Base-by-base conservation (phyloP, 805 yeast species). In the Ogataea methanolica region DNA sequence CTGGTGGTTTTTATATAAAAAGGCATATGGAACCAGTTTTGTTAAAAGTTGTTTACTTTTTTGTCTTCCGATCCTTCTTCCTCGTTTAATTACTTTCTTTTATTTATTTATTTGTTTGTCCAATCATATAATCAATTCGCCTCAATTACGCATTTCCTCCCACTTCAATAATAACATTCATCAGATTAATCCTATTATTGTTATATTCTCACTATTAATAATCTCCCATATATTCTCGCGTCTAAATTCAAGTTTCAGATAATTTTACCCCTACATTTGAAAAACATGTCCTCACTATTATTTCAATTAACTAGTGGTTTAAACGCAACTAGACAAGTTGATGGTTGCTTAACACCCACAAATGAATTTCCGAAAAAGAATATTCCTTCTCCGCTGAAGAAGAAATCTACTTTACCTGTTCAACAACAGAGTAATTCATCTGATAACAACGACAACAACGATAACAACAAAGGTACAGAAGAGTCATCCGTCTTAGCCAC, bases 291-390 rank as follows among this genome's bases (percentile, higher is more conserved):
- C n/a, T 52, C 53, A 33, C 39, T 51, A 41, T 41, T 51, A 40
- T 55, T 41, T 35, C 50, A 55, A 34, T 35, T 53, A 44, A 39
- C 40, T 16, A 34, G 29, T 37, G 44, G 46, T 33, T 17, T 49
- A 33, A 42, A 49, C 14, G 39, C 51, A 17, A 53, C 58, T 22
- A 55, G 58, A 49, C 58, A 54, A 36, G 47, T 60, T 40, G 61
- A 60, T 46, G 63, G 63, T 16, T 54, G 61, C 45, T 38, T 58
- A n/a, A 59, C 63, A 2, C 65, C 65, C 17, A 50, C 52, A 3
- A 51, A 48, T 36, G 54, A 48, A 8, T 41, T 39, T 40, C 36
- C 48, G 9, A 45, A 46, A 44, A 50, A 44, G 41, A 29, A 41
- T 12, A 22, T 26, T n/a, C 15, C 44, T 8, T 43, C 48, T 6